phyloP scores from a whole-genome alignment of 495 filamentous ascomycete genomes.

The Hyphodiscus hymeniophilus region DNA sequence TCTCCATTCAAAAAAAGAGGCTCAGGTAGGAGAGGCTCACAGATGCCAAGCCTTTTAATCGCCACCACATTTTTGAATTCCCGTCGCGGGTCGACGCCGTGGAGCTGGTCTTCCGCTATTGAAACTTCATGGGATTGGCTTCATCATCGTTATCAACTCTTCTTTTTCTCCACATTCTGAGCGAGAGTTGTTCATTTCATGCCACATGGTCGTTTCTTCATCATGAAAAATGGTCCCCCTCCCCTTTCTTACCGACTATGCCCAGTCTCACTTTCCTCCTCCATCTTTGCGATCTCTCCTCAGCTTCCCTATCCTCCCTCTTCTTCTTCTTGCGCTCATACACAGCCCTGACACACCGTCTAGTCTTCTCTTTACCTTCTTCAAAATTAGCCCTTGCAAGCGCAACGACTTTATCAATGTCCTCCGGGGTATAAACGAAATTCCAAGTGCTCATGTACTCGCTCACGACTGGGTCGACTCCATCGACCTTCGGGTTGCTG shows the following conservation, averaged over 20 bases:
- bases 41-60: no score
- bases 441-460: constrained; percentile 97
- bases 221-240: constrained; percentile 30
- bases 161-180: no score
- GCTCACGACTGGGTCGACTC: constrained; percentile 68
- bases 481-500: constrained; percentile 66
- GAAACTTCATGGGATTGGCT: no score
- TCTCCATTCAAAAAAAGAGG: no score
- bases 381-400: constrained; percentile 82
- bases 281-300: constrained; percentile 37
- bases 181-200: no score
- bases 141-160: no score
- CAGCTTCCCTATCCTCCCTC: constrained; percentile 50
- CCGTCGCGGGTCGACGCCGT: no score
- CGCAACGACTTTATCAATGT: constrained; percentile 72
- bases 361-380: constrained; percentile 68
- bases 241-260: constrained; percentile 31
- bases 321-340: constrained; percentile 81
- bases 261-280: constrained; percentile 35
- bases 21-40: no score
- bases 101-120: no score
- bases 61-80: no score
- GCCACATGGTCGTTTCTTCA: no score
- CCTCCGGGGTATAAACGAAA: constrained; percentile 82
- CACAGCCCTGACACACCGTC: constrained; percentile 74